phyloP scores from a whole-genome alignment of 2,329 filamentous ascomycete species.

The Neocatenulostroma microsporum region DNA sequence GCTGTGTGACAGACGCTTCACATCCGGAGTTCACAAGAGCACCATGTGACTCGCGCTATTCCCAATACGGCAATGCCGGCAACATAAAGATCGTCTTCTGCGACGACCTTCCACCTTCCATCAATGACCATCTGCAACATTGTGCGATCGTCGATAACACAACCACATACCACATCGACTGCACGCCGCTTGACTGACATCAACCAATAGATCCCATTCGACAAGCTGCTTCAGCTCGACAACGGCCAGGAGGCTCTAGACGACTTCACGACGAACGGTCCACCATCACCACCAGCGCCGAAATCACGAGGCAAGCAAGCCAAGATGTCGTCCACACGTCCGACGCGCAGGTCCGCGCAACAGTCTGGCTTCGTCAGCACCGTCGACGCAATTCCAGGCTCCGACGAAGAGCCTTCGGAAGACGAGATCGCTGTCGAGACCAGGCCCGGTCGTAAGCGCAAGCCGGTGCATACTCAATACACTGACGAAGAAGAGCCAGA shows the following conservation, averaged over 20 bases:
- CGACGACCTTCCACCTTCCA: not conserved
- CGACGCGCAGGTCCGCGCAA: constrained; percentile 8
- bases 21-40: not conserved
- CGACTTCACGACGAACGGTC: constrained; percentile 27
- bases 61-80: not conserved
- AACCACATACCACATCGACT: no score
- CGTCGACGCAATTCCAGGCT: constrained; percentile 17
- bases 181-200: no score
- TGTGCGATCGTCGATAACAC: no score
- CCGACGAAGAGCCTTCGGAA: constrained; percentile 17
- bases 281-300: constrained; percentile 7
- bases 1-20: not conserved
- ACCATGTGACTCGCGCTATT: not conserved
- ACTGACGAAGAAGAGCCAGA: constrained; percentile 15
- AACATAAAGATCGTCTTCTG: constrained; percentile 1
- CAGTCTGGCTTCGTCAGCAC: constrained; percentile 22
- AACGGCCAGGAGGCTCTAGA: constrained; percentile 43
- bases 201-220: constrained; percentile 36
- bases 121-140: no score
- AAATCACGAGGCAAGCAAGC: not conserved
- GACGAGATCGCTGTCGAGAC: constrained; percentile 9
- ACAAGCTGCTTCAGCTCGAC: constrained; percentile 36
- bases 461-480: constrained; percentile 20
- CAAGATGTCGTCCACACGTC: constrained; percentile 21
- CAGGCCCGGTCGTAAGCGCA: constrained; percentile 15